These are phyloP conservation scores for Mycena albidolilacea DNA, from an alignment of 768 basidiomycete genomes.

Conservation along the genomic window DNA sequence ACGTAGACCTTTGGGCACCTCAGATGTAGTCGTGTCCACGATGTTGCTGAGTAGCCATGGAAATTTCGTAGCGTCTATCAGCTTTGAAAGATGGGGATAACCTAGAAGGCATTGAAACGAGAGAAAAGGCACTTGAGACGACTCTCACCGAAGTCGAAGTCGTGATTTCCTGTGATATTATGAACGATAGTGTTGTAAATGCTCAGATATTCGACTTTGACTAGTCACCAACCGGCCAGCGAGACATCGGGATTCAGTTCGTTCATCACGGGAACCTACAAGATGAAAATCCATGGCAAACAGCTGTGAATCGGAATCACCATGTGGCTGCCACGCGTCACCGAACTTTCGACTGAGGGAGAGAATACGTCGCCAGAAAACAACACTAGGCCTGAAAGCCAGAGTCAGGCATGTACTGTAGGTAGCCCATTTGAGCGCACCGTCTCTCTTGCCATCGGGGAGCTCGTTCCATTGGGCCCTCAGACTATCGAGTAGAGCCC, in stretches of 20 bases:
- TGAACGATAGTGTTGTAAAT: neutral
- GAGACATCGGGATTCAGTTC: conserved; percentile 84
- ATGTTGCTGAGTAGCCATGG: conserved; percentile 95
- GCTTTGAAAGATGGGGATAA: conserved; percentile 74
- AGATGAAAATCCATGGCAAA: conserved; percentile 4
- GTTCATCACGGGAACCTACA: conserved; percentile 90
- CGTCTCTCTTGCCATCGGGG: conserved; percentile 67
- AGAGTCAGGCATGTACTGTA: neutral
- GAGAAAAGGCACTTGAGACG: neutral
- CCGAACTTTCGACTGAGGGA: conserved; percentile 88
- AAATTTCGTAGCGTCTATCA: conserved; percentile 82
- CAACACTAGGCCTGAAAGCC: conserved; percentile 72
- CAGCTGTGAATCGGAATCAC: conserved; percentile 54
- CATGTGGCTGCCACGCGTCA: conserved; percentile 94
- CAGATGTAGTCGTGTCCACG: conserved; percentile 74
- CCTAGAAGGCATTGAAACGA: conserved; percentile 51
- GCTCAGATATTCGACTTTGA: conserved; percentile 42
- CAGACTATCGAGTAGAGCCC: conserved; percentile 75
- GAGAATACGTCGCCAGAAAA: conserved; percentile 95
- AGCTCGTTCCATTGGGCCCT: conserved; percentile 57
- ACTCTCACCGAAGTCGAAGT: conserved; percentile 86
- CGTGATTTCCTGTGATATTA: conserved; percentile 81
- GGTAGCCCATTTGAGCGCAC: conserved; percentile 5
- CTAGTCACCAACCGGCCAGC: conserved; percentile 69
- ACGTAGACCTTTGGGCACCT: conserved; percentile 72